Evolutionary conservation across 192 early-diverging fungal genomes (phyloP).

Genomic region (Gryganskiella cystojenkinii): DNA sequence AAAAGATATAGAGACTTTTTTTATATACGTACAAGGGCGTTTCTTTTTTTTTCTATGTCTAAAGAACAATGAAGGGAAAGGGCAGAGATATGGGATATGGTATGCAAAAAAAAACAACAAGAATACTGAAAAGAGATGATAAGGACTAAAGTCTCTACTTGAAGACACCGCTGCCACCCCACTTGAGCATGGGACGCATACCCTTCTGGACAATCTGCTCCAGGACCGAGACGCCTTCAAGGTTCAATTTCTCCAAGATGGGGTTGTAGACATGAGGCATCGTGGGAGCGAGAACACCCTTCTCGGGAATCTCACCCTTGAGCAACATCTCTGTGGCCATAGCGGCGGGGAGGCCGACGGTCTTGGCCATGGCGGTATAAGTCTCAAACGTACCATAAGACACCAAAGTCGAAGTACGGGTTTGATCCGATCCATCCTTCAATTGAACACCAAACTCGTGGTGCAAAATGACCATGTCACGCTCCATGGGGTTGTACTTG

Average conservation of each 20-base stretch:
- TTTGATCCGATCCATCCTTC: conserved; percentile 68
- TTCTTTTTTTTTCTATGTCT: background rate
- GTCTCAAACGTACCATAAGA: conserved; percentile 71
- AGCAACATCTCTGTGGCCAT: conserved; percentile 79
- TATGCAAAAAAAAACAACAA: background rate
- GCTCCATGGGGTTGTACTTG: conserved; percentile 80
- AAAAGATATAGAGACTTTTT: background rate
- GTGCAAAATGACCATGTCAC: conserved; percentile 94
- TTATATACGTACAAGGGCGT: background rate
- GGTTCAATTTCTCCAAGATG: conserved; percentile 71
- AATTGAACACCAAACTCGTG: conserved; percentile 92
- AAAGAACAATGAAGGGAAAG: background rate
- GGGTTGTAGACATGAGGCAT: conserved; percentile 77
- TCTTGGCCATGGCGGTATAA: conserved; percentile 85
- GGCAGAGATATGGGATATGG: background rate
- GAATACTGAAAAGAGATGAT: background rate
- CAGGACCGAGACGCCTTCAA: conserved; percentile 70
- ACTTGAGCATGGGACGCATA: conserved; percentile 47
- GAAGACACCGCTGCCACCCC: conserved; percentile 54
- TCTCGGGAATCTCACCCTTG: conserved; percentile 60
- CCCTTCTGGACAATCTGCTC: conserved; percentile 64
- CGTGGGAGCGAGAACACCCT: conserved; percentile 75
- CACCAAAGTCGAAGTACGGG: conserved; percentile 74
- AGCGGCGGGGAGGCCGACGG: conserved; percentile 82
- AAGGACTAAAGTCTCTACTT: conserved; percentile 17